Base-by-base conservation (phyloP, 257 asterid genomes). In the Solanum medicagineum region DNA sequence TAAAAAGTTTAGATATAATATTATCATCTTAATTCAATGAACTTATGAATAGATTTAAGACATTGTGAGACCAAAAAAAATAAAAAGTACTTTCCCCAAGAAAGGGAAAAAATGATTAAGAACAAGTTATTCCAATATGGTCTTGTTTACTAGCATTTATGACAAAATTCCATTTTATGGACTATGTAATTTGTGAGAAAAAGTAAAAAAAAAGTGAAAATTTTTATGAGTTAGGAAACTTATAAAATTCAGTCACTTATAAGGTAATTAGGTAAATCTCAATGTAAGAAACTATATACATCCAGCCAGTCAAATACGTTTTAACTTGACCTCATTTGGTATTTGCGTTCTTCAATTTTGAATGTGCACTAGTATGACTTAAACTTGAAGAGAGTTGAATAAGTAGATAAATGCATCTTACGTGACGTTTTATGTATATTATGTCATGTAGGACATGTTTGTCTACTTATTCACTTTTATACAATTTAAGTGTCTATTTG, bases 21-120 rank as follows among this genome's bases (percentile, higher is more conserved):
- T 47, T 71, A 59, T 22, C 79, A 86, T 47, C 86, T 56, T 79
- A 70, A 88, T 91, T 81, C 92, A 89, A 69, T 85, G 93, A 87
- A 91, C 88, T 32, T 77, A 17, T 26, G 63, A 62, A 71, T 7
- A 55, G 59, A 86, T 62, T 86, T 12, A 16, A 54, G 53, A 73
- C 62, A 19, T 51, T 26, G 6, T 44, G 19, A 20, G 24, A 44
- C n/a, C 45, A 68, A 68, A 66, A 29, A 66, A 12, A 36, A 36
- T 36, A 22, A 79, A 29, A 36, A 45, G 54, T 56, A 80, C 84
- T 44, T 71, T 73, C 19, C 81, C 86, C 89, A 9, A 85, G 74
- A 84, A 56, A 60, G 65, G 26, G 16, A 79, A 75, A 70, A 62
- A 66, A 45, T 82, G 29, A 82, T 82, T 20, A 44, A 82, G 59